phyloP scores from a whole-genome alignment of 2,329 filamentous ascomycete species.

The Ophiostoma pallidulum region DNA sequence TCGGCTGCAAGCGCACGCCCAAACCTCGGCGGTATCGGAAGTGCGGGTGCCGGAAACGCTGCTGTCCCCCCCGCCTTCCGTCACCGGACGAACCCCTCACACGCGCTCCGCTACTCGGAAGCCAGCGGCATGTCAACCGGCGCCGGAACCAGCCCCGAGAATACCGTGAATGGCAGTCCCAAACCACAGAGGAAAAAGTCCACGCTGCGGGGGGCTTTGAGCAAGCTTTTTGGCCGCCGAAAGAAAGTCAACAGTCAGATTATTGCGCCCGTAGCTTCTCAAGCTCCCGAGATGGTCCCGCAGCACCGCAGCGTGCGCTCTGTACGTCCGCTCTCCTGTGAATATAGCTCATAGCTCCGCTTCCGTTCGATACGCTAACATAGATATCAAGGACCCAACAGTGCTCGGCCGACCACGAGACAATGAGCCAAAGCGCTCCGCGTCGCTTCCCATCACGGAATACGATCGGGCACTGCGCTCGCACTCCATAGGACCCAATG shows the following conservation, averaged over 20 bases:
- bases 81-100: constrained; percentile 29
- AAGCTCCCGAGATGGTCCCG: constrained; percentile 17
- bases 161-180: constrained; percentile 2
- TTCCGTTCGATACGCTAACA: background rate
- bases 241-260: constrained; percentile 35
- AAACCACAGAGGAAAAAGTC: constrained; percentile 47
- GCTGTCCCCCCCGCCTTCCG: constrained; percentile 12
- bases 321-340: constrained; percentile 1
- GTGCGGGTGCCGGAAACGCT: background rate
- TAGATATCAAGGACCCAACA: constrained; percentile 28
- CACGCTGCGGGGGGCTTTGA: constrained; percentile 44
- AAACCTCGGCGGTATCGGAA: background rate
- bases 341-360: background rate
- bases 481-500: constrained; percentile 49
- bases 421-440: constrained; percentile 42
- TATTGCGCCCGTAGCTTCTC: constrained; percentile 12
- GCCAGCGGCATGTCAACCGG: constrained; percentile 33
- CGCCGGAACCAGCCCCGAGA: background rate
- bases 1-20: background rate
- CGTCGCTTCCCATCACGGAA: constrained; percentile 51
- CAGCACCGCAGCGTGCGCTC: constrained; percentile 40
- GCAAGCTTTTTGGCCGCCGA: constrained; percentile 49
- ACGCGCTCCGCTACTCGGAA: constrained; percentile 37
- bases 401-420: constrained; percentile 27
- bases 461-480: constrained; percentile 51